Evolutionary conservation across 2,329 filamentous ascomycete species (phyloP).

Genomic region (Didymella pinodella): DNA sequence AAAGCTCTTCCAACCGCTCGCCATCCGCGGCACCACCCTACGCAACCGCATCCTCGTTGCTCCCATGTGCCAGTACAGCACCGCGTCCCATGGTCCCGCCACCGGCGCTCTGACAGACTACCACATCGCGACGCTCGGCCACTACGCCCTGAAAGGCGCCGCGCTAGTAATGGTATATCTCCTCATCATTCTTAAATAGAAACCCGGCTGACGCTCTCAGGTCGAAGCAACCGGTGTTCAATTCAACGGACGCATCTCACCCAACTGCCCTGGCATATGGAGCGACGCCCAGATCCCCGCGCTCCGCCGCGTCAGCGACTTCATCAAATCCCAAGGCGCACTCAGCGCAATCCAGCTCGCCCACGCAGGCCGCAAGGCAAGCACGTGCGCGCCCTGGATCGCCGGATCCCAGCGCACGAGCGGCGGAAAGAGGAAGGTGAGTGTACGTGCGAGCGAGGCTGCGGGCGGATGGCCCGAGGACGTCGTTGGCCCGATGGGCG

Average conservation of each 20-base stretch:
- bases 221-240: slow-evolving; percentile 50
- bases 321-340: slow-evolving; percentile 46
- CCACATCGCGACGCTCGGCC: slow-evolving; percentile 50
- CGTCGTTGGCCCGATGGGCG: slow-evolving; percentile 50
- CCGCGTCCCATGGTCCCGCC: slow-evolving; percentile 43
- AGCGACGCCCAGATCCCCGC: slow-evolving; percentile 48
- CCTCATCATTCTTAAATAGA: no score
- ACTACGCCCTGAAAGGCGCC: slow-evolving; percentile 51
- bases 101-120: slow-evolving; percentile 51
- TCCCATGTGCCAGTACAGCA: slow-evolving; percentile 52
- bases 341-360: slow-evolving; percentile 47
- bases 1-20: slow-evolving; percentile 48
- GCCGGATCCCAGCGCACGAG: slow-evolving; percentile 26
- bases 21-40: slow-evolving; percentile 47
- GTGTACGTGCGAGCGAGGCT: slow-evolving; percentile 37
- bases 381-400: slow-evolving; percentile 46
- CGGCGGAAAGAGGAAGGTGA: slow-evolving; percentile 38
- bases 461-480: slow-evolving; percentile 48
- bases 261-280: slow-evolving; percentile 50
- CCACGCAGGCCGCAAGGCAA: slow-evolving; percentile 48
- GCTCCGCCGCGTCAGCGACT: slow-evolving; percentile 43
- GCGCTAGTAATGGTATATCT: slow-evolving; percentile 37
- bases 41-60: slow-evolving; percentile 50
- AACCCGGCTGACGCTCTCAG: neutral
- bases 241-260: slow-evolving; percentile 47